Evolutionary conservation across 192 early-diverging fungal genomes (phyloP).

Genomic region (Backusella mclennaniae): DNA sequence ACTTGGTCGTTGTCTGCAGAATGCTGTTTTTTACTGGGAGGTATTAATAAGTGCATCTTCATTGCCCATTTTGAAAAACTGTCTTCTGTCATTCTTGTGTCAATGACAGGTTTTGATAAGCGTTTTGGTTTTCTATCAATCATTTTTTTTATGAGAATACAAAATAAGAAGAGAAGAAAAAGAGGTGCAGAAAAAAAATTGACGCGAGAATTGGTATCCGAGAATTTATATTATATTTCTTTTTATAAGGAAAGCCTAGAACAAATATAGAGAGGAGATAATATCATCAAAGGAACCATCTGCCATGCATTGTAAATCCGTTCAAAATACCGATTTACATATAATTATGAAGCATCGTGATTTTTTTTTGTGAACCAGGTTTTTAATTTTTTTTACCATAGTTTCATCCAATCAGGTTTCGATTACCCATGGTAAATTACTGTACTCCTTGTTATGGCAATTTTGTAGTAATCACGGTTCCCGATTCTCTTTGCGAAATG

Average conservation of each 20-base stretch:
- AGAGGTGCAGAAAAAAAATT: background rate
- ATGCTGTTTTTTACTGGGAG: background rate
- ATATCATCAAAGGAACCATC: background rate
- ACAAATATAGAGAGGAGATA: constrained; percentile 6
- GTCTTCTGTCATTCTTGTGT: background rate
- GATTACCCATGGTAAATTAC: background rate
- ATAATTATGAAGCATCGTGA: background rate
- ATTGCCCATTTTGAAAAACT: background rate
- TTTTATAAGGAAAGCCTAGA: background rate
- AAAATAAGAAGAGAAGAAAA: background rate
- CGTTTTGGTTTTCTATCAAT: background rate
- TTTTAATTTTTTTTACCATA: background rate
- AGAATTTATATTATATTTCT: background rate
- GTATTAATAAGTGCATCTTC: background rate
- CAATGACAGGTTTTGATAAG: background rate
- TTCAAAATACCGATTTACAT: background rate
- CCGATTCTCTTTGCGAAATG: background rate
- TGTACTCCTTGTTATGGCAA: background rate
- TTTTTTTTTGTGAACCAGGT: background rate
- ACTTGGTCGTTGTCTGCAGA: background rate
- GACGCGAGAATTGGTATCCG: background rate
- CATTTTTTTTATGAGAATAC: background rate
- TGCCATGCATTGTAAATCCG: background rate
- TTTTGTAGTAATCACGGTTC: constrained; percentile 1
- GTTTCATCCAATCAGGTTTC: background rate